phyloP scores from a whole-genome alignment of 2,329 filamentous ascomycete genomes.

The Diaporthe amygdali region DNA sequence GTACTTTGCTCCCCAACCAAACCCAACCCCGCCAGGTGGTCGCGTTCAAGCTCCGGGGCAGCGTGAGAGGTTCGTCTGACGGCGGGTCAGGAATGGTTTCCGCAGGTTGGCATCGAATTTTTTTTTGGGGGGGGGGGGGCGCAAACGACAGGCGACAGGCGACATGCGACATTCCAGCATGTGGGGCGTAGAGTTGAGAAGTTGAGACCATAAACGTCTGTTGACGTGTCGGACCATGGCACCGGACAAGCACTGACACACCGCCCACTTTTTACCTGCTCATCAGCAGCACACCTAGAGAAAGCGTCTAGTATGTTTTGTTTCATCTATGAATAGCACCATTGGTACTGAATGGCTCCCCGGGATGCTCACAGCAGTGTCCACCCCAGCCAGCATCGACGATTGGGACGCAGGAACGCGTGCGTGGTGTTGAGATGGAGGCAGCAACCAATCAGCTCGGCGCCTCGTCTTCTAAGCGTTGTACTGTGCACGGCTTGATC shows the following conservation, averaged over 20 bases:
- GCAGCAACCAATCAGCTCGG: not conserved
- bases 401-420: not conserved
- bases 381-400: not conserved
- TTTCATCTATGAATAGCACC: constrained; percentile 4
- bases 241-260: not conserved
- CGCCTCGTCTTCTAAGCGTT: not conserved
- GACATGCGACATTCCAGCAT: not conserved
- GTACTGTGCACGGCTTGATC: too few relatives aligned
- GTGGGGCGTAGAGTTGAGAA: not conserved
- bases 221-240: constrained; percentile 6
- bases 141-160: too few relatives aligned
- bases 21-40: not conserved
- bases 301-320: not conserved
- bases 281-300: not conserved
- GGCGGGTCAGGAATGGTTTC: not conserved
- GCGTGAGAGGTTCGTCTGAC: not conserved
- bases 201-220: constrained; percentile 3
- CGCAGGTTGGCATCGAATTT: too few relatives aligned
- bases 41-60: not conserved
- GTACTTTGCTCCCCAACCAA: too few relatives aligned
- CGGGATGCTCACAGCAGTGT: not conserved
- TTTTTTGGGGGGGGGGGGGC: too few relatives aligned
- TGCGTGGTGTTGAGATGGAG: not conserved
- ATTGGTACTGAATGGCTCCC: not conserved
- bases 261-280: not conserved